These are phyloP conservation scores for Carex kokanica DNA, from an alignment of 176 grass and related monocot species.

Conservation along the genomic window DNA sequence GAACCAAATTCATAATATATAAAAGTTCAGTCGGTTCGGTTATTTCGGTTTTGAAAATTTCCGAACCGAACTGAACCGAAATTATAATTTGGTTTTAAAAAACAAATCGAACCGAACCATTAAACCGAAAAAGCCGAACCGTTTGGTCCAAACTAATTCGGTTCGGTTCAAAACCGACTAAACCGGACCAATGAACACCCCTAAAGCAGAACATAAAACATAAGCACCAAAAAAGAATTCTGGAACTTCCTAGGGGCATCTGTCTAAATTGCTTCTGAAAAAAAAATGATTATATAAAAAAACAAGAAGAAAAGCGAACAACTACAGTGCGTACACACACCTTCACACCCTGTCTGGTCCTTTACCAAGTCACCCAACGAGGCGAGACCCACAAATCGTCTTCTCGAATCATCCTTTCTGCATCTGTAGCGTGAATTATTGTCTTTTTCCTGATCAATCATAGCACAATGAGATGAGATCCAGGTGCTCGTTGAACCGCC, in stretches of 20 bases:
- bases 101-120: too few relatives aligned
- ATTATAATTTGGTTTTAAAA: too few relatives aligned
- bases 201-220: neutral
- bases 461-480: constrained; percentile 19
- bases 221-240: neutral
- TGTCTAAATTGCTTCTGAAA: neutral
- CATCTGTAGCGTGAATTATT: constrained; percentile 6
- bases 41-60: too few relatives aligned
- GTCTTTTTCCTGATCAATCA: constrained; percentile 23
- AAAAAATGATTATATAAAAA: neutral
- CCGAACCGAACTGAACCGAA: too few relatives aligned
- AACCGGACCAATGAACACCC: too few relatives aligned
- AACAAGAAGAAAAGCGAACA: neutral
- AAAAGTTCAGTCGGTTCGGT: too few relatives aligned
- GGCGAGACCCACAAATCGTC: constrained; percentile 26
- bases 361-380: neutral
- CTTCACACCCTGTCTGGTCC: neutral
- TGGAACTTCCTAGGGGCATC: neutral
- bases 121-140: too few relatives aligned
- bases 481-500: constrained; percentile 28
- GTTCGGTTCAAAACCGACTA: too few relatives aligned
- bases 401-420: constrained; percentile 24
- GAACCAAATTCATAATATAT: too few relatives aligned
- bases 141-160: too few relatives aligned
- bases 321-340: neutral